Evolutionary conservation across 192 early-diverging fungal genomes (phyloP).

Genomic region (Coemansia aciculifera): DNA sequence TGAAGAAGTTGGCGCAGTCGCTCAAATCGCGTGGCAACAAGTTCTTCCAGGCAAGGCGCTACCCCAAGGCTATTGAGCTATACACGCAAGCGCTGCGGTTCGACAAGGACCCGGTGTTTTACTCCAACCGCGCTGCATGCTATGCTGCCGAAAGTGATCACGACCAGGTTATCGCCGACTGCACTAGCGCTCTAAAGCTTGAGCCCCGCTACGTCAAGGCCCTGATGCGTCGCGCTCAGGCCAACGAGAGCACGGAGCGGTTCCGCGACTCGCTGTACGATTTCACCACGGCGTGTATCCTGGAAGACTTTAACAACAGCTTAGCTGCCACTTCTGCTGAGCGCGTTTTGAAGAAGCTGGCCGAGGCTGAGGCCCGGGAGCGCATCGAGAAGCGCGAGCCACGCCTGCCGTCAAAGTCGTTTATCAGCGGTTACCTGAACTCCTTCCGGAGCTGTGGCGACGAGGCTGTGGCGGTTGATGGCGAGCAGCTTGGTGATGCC

Average conservation of each 20-base stretch:
- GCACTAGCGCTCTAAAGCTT: conserved; percentile 75
- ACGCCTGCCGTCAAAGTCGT: conserved; percentile 86
- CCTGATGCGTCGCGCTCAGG: conserved; percentile 68
- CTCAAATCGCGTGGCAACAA: conserved; percentile 89
- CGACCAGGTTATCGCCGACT: conserved; percentile 81
- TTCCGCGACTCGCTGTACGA: conserved; percentile 69
- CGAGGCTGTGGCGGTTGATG: conserved; percentile 26
- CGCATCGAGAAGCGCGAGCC: conserved; percentile 59
- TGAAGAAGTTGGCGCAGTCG: conserved; percentile 64
- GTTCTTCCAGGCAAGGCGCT: conserved; percentile 80
- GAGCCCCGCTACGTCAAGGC: conserved; percentile 92
- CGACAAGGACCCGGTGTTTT: conserved; percentile 81
- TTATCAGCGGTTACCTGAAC: conserved; percentile 92
- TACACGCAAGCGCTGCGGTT: conserved; percentile 91
- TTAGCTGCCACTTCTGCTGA: conserved; percentile 78
- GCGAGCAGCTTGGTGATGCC: conserved; percentile 32
- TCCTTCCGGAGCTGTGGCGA: conserved; percentile 69
- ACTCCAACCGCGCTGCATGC: conserved; percentile 94
- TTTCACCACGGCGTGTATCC: conserved; percentile 88
- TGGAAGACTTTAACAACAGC: conserved; percentile 93
- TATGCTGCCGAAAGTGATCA: conserved; percentile 74
- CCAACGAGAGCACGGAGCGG: conserved; percentile 58
- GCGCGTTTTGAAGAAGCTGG: conserved; percentile 82
- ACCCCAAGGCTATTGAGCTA: conserved; percentile 77
- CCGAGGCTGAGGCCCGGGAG: conserved; percentile 75